These are phyloP conservation scores for Sarcomyxa edulis DNA, from an alignment of 768 basidiomycete species.

Conservation along the genomic window DNA sequence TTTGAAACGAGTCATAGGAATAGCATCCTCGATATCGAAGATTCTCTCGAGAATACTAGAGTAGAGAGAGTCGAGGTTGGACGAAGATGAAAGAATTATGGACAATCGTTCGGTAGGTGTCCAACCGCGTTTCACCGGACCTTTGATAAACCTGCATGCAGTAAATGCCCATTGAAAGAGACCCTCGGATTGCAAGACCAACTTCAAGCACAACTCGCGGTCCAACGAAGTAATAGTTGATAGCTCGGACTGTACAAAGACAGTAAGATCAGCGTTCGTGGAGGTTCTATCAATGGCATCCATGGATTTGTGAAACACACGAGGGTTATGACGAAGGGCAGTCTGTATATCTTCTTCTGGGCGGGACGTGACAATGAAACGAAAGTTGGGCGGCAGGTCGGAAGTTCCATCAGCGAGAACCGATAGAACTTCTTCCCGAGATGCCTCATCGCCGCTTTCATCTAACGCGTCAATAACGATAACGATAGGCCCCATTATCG, in stretches of 20 bases:
- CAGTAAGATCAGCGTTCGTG: constrained; percentile 5
- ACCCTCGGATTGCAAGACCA: constrained; percentile 19
- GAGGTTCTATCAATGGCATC: constrained; percentile 1
- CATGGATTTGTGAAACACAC: constrained; percentile 10
- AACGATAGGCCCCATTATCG: constrained; percentile 9
- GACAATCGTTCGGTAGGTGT: neutral
- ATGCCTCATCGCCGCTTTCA: constrained; percentile 3
- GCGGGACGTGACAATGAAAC: constrained; percentile 22
- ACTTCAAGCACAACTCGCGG: constrained; percentile 13
- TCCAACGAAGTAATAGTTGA: constrained; percentile 6
- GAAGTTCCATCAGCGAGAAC: constrained; percentile 11
- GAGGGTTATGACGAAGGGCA: constrained; percentile 1
- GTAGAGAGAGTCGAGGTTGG: constrained; percentile 5
- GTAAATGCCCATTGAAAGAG: constrained; percentile 28
- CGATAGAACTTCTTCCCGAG: constrained; percentile 16
- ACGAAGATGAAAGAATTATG: constrained; percentile 1
- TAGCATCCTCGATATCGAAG: constrained; percentile 1
- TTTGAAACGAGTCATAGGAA: neutral
- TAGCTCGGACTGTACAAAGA: constrained; percentile 4
- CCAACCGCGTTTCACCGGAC: constrained; percentile 9
- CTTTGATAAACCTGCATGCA: constrained; percentile 20
- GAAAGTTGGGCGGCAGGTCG: constrained; percentile 19
- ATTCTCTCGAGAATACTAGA: neutral
- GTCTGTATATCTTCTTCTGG: constrained; percentile 17
- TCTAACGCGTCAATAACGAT: constrained; percentile 9